phyloP scores from a whole-genome alignment of 139 green algal species.

The Auxenochlorella pyrenoidosa region DNA sequence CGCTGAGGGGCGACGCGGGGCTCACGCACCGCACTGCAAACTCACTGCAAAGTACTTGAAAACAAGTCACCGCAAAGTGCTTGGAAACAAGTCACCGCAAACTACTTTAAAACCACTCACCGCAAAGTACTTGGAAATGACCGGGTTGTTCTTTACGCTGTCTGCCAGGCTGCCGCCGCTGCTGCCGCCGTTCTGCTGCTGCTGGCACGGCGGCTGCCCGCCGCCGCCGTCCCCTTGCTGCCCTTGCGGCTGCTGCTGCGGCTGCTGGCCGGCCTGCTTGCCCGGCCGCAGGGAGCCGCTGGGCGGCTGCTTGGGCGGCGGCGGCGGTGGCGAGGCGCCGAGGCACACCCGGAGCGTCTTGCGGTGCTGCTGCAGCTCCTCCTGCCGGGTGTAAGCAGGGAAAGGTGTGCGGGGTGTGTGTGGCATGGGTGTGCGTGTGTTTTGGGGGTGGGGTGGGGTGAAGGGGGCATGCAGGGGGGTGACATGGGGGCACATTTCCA shows the following conservation, averaged over 20 bases:
- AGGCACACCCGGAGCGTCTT: conserved; percentile 56
- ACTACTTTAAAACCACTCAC: no score
- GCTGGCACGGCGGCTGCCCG: not conserved
- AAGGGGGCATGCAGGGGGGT: no score
- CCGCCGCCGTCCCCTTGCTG: not conserved
- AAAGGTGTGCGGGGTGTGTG: no score
- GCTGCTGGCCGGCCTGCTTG: conserved; percentile 20
- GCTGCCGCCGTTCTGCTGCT: not conserved
- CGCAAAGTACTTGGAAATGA: conserved; percentile 72
- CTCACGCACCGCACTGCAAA: no score
- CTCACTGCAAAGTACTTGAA: no score
- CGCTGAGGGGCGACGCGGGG: no score
- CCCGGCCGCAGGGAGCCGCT: not conserved
- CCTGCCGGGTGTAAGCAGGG: conserved; percentile 33
- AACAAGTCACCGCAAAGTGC: no score
- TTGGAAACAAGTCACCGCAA: no score
- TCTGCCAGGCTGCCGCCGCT: conserved; percentile 15
- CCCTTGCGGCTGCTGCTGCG: no score
- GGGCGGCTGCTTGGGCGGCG: conserved; percentile 8
- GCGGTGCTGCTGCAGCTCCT: conserved; percentile 48
- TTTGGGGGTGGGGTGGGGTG: no score
- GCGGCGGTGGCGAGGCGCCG: conserved; percentile 34
- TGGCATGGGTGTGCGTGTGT: not conserved
- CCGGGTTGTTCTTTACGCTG: conserved; percentile 42
- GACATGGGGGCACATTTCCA: no score